phyloP scores from a whole-genome alignment of 2,329 filamentous ascomycete species.

The Phialophora tarda region DNA sequence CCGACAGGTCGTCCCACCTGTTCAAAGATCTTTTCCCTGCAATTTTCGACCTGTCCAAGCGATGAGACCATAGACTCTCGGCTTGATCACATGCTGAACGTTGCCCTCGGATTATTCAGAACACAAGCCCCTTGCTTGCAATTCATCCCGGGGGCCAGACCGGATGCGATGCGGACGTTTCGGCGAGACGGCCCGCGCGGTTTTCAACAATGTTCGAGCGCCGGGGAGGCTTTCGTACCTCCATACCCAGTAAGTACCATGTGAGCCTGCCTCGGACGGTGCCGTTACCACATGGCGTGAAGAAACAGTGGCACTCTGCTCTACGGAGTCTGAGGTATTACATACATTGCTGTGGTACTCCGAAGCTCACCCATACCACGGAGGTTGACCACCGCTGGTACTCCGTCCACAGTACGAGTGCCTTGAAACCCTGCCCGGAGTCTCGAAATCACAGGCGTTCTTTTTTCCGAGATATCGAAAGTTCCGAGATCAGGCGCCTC shows the following conservation, averaged over 20 bases:
- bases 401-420: too few species aligned
- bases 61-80: neutral
- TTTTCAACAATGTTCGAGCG: neutral
- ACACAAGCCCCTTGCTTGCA: neutral
- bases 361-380: neutral
- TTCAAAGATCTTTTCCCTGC: neutral
- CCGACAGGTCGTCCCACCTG: neutral
- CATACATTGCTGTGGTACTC: neutral
- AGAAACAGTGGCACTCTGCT: neutral
- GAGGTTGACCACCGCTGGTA: neutral
- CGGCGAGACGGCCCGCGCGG: neutral
- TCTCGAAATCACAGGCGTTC: neutral
- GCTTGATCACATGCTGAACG: neutral
- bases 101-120: neutral
- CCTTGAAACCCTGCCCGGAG: neutral
- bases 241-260: neutral
- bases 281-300: neutral
- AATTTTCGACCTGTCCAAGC: neutral
- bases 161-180: neutral
- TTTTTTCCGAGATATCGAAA: neutral
- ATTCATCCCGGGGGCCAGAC: neutral
- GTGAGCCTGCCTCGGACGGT: neutral
- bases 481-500: neutral
- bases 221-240: too few species aligned
- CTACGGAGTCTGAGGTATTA: neutral